These are phyloP conservation scores for Dissoconium aciculare DNA, from an alignment of 2,329 filamentous ascomycete species.

Conservation along the genomic window DNA sequence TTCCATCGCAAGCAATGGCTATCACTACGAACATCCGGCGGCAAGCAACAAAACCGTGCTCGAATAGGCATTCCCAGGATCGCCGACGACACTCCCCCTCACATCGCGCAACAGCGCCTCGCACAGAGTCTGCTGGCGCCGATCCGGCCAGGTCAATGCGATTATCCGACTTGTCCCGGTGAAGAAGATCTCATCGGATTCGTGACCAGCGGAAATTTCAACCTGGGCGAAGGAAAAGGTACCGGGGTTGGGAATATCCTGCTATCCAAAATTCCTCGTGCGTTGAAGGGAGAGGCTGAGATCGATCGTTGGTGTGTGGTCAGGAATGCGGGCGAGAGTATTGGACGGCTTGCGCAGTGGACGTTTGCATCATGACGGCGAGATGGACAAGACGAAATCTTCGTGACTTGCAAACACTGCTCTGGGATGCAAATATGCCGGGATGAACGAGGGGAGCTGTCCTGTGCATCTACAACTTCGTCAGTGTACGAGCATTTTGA, in stretches of 20 bases:
- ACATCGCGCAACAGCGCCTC: slow-evolving; percentile 30
- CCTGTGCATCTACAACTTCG: no score
- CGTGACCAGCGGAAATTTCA: slow-evolving; percentile 74
- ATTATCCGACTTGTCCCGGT: slow-evolving; percentile 54
- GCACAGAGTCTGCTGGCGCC: slow-evolving; percentile 31
- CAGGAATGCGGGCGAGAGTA: slow-evolving; percentile 59
- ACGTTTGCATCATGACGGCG: no score
- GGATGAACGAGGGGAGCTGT: no score
- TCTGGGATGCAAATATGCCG: no score
- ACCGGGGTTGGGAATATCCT: slow-evolving; percentile 60
- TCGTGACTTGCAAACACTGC: no score
- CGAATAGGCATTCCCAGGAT: slow-evolving; percentile 14
- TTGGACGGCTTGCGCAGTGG: slow-evolving; percentile 71
- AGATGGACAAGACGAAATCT: no score
- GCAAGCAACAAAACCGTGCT: slow-evolving; percentile 15
- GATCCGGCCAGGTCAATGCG: slow-evolving; percentile 22
- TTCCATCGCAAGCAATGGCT: slow-evolving; percentile 60
- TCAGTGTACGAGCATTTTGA: no score
- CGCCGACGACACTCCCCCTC: slow-evolving; percentile 26
- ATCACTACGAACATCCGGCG: slow-evolving; percentile 31
- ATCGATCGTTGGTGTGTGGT: slow-evolving; percentile 57
- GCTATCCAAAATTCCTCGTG: slow-evolving; percentile 40
- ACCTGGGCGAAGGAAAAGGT: slow-evolving; percentile 59
- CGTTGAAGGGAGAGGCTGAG: slow-evolving; percentile 19
- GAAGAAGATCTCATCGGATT: slow-evolving; percentile 74